Conservation (phyloP, 306 rosid species). For the Malus asiatica region DNA sequence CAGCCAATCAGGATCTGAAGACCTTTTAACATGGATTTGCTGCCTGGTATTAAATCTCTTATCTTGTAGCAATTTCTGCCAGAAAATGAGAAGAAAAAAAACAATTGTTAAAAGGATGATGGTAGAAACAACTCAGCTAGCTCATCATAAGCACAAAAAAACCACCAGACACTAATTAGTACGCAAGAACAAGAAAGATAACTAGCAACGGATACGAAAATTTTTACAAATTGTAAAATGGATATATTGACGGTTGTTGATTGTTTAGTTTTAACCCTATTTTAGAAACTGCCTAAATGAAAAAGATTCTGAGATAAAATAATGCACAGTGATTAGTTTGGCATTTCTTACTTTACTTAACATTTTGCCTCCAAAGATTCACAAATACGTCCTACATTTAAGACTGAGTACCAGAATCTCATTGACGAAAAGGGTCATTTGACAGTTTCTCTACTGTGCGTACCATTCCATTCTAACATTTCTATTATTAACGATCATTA, state of each 20-base stretch:
- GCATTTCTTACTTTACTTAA: background rate
- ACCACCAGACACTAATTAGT: background rate
- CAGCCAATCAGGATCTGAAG: slow-evolving; percentile 28
- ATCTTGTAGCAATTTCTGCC: slow-evolving; percentile 50
- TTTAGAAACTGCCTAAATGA: slow-evolving; percentile 15
- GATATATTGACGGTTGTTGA: background rate
- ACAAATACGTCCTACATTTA: background rate
- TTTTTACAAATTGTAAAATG: background rate
- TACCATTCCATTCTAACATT: slow-evolving; percentile 5
- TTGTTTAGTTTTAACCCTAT: background rate
- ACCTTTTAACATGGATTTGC: slow-evolving; percentile 26
- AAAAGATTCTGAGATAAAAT: background rate
- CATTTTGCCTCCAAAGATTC: background rate
- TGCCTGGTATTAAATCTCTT: slow-evolving; percentile 57
- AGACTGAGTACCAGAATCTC: background rate
- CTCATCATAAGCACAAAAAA: background rate
- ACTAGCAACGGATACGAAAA: background rate
- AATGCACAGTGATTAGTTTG: background rate
- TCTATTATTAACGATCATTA: background rate
- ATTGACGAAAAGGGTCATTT: background rate
- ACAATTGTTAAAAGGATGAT: slow-evolving; percentile 1
- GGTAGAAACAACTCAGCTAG: slow-evolving; percentile 13
- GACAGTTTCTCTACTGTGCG: background rate
- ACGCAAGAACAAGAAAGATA: background rate
- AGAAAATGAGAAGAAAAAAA: slow-evolving; percentile 10